Evolutionary conservation across 2,329 filamentous ascomycete genomes (phyloP), one percentile per base, ranked within the genome.

Genomic region (Didymella segeticola): DNA sequence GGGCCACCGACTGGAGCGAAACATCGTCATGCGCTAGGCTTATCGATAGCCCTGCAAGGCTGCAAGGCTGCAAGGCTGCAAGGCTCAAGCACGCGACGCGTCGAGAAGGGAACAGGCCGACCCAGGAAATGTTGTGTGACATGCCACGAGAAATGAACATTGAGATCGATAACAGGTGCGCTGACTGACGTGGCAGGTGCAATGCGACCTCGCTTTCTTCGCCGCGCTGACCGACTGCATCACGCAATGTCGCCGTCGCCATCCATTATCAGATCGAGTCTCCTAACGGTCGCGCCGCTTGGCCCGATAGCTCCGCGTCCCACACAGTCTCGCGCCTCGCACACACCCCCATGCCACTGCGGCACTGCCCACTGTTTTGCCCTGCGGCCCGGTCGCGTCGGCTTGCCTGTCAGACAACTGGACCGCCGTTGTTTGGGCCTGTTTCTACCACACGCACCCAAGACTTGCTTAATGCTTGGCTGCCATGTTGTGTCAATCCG

Each of bases 391-490:
- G 49, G 19, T 46, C 47, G 47, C 30, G 39, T 50, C 47, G 39
- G 20, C 48, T 23, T 46, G 43, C 45, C 39, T 48, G 22, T 38
- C 43, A n/a, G 30, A n/a, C 23, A 46, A 17, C 43, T 53, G 29
- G 51, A 48, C 51, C 26, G 51, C 45, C 51, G 25, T 36, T 54
- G 51, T 49, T 54, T 49, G 39, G 51, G 27, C 51, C 27, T 64
- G 64, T 66, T 64, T 64, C 57, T 58, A 42, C 46, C 48, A 11
- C 34, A 34, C 38, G 59, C 55, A 20, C 43, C 41, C 56, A 62
- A 60, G 60, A 58, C 60, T 43, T 51, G 39, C 36, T 58, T 22
- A 57, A 56, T 61, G 55, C 68, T 70, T 70, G 66, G 67, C 67
- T 47, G 55, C 51, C 43, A 36, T 42, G 42, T 47, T 41, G 41